A percentile compares a stretch with the other conserved stretches of the same genome.
Evolutionary conservation across 441 rosid genomes (phyloP).

Genomic region (Pelargonium cotyledonis): DNA sequence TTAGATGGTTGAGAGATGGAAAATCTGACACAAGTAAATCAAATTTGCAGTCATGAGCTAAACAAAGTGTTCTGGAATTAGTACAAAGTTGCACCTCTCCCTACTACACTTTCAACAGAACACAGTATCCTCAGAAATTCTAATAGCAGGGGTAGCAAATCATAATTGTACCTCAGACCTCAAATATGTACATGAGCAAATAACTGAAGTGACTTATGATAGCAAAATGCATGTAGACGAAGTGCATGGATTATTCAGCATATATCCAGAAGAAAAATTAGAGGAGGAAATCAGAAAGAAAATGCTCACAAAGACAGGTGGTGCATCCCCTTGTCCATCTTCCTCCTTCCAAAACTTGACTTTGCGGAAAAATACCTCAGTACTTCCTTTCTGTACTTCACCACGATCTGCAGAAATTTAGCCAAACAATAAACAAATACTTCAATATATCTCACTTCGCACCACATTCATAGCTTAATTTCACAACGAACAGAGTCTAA

Average conservation of each 20-base stretch:
- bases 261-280: too few species aligned
- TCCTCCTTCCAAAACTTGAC: slow-evolving; percentile 96
- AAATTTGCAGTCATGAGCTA: background rate
- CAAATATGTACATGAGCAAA: too few species aligned
- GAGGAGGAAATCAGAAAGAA: slow-evolving; percentile 14
- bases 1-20: background rate
- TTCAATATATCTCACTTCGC: too few species aligned
- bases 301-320: slow-evolving; percentile 99
- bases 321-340: slow-evolving; percentile 76
- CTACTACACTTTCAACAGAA: background rate
- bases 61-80: background rate
- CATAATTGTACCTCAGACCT: background rate
- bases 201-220: too few species aligned
- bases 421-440: background rate
- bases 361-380: slow-evolving; percentile 88
- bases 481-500: background rate
- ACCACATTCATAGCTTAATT: too few species aligned
- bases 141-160: background rate
- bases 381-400: slow-evolving; percentile 62
- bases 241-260: too few species aligned
- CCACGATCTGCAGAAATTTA: slow-evolving; percentile 46
- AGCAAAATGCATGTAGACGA: too few species aligned
- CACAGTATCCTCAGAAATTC: background rate
- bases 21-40: background rate
- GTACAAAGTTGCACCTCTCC: background rate